A percentile compares a stretch with the other conserved stretches of the same genome.
Evolutionary conservation across 352 stramenopile species (phyloP).

Genomic region (Globisporangium sylvaticum): DNA sequence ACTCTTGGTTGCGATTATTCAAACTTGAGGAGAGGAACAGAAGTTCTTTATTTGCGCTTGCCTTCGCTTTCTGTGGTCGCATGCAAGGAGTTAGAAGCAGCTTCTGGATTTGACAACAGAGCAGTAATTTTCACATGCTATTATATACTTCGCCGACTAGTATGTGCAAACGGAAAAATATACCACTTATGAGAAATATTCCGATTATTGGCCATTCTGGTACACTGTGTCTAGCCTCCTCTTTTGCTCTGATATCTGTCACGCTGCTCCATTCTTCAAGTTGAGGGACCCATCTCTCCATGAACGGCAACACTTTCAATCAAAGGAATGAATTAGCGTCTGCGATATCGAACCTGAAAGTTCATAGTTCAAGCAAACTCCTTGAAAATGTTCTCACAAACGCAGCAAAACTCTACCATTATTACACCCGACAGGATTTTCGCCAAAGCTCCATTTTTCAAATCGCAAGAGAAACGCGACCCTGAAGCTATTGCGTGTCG

Average conservation of each 20-base stretch:
- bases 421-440: not conserved
- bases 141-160: too few species aligned
- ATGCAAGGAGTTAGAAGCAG: not conserved
- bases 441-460: not conserved
- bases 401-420: not conserved
- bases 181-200: not conserved
- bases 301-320: not conserved
- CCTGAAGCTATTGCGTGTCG: not conserved
- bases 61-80: not conserved
- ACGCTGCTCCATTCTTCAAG: not conserved
- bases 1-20: not conserved
- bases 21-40: not conserved
- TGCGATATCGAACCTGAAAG: not conserved
- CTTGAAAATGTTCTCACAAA: too few species aligned
- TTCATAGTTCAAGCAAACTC: too few species aligned
- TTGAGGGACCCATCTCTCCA: not conserved
- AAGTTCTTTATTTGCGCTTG: not conserved
- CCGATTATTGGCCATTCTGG: too few species aligned
- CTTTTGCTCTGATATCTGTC: not conserved
- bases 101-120: too few species aligned
- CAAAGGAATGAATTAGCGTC: too few species aligned
- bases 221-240: not conserved
- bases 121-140: too few species aligned
- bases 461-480: not conserved
- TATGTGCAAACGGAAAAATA: too few species aligned